Conservation (phyloP, 768 basidiomycete species). For the Panellus pusillus region DNA sequence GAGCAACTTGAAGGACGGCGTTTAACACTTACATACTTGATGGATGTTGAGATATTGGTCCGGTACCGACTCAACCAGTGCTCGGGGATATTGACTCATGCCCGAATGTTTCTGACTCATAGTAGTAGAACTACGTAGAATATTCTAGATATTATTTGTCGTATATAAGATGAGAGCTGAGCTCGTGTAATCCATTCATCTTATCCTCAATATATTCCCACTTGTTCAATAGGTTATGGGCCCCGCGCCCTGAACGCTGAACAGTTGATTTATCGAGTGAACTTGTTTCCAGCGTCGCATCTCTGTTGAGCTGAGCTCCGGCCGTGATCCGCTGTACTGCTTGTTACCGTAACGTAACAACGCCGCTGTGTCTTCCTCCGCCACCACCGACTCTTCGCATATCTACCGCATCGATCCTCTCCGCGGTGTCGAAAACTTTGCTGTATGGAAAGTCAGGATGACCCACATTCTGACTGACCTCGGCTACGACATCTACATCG, state of each 20-base stretch:
- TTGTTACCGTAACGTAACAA: not conserved
- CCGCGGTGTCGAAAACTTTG: slow-evolving; percentile 18
- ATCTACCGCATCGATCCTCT: slow-evolving; percentile 21
- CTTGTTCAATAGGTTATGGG: slow-evolving; percentile 38
- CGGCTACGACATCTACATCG: slow-evolving; percentile 9
- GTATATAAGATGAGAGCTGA: too few relatives aligned
- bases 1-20: too few relatives aligned
- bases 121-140: too few relatives aligned
- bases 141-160: too few relatives aligned
- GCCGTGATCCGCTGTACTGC: slow-evolving; percentile 13
- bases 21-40: too few relatives aligned
- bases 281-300: not conserved
- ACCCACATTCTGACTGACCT: slow-evolving; percentile 23
- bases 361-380: slow-evolving; percentile 16
- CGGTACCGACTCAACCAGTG: too few relatives aligned
- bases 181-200: too few relatives aligned
- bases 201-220: too few relatives aligned
- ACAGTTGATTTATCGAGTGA: not conserved
- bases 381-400: too few relatives aligned
- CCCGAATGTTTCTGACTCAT: too few relatives aligned
- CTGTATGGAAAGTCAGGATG: slow-evolving; percentile 25
- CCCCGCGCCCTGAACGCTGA: slow-evolving; percentile 22
- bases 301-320: slow-evolving; percentile 4
- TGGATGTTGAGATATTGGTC: too few relatives aligned
- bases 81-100: too few relatives aligned